These are phyloP conservation scores for Albatrellus ellisii DNA, from an alignment of 768 basidiomycete genomes.

Conservation along the genomic window DNA sequence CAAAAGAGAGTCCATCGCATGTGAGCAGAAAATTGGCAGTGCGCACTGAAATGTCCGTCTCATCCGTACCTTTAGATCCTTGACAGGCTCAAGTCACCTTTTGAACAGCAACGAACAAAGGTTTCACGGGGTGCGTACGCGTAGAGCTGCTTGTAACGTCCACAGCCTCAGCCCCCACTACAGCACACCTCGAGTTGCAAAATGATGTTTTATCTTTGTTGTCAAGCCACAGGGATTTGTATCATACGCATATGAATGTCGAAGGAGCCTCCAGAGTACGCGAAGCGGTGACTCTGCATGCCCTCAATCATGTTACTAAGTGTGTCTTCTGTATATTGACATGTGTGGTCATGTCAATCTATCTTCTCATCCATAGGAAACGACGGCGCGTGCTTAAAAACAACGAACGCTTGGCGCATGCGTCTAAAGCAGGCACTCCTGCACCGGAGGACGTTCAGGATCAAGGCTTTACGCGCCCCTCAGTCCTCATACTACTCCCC, in stretches of 20 bases:
- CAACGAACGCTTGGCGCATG: slow-evolving; percentile 79
- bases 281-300: slow-evolving; percentile 66
- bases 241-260: slow-evolving; percentile 50
- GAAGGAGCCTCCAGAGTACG: slow-evolving; percentile 51
- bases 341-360: not conserved
- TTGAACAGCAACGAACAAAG: slow-evolving; percentile 39
- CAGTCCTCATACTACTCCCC: slow-evolving; percentile 82
- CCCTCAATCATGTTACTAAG: slow-evolving; percentile 85
- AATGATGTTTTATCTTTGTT: slow-evolving; percentile 54
- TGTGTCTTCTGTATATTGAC: slow-evolving; percentile 19
- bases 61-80: slow-evolving; percentile 28
- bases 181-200: slow-evolving; percentile 44
- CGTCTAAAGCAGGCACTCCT: slow-evolving; percentile 39
- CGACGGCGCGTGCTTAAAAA: slow-evolving; percentile 84
- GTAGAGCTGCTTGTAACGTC: slow-evolving; percentile 5
- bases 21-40: slow-evolving; percentile 1
- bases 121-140: slow-evolving; percentile 34
- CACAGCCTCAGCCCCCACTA: not conserved
- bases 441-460: slow-evolving; percentile 76
- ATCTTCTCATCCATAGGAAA: slow-evolving; percentile 44
- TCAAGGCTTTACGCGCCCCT: slow-evolving; percentile 96
- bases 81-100: slow-evolving; percentile 42
- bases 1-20: slow-evolving; percentile 5
- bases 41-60: not conserved
- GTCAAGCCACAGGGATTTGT: slow-evolving; percentile 64